phyloP scores from a whole-genome alignment of 805 yeast species.

The Pichia deserticola region DNA sequence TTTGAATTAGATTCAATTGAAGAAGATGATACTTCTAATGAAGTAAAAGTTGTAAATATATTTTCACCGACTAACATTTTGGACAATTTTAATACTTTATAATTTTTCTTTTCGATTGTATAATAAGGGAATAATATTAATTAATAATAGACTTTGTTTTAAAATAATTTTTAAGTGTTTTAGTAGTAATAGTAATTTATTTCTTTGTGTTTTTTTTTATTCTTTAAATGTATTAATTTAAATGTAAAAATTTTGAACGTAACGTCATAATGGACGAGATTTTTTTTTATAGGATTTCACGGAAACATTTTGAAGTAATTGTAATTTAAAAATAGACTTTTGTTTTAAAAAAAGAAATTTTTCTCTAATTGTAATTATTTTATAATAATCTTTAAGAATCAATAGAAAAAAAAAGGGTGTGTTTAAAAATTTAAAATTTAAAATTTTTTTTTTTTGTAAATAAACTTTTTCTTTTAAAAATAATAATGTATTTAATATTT shows the following conservation, averaged over 20 bases:
- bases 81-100: slow-evolving; percentile 3
- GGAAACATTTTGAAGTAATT: slow-evolving; percentile 4
- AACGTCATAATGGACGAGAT: slow-evolving; percentile 24
- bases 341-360: background rate
- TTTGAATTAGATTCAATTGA: background rate
- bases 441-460: background rate
- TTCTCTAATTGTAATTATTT: background rate
- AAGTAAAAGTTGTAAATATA: slow-evolving; percentile 21
- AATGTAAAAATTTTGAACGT: background rate
- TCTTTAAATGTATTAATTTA: too few species aligned
- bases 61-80: slow-evolving; percentile 29
- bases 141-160: background rate
- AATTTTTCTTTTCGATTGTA: too few species aligned
- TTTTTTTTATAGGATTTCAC: background rate
- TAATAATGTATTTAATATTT: background rate
- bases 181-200: too few species aligned
- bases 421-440: too few species aligned
- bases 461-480: slow-evolving; percentile 13
- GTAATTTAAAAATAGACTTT: background rate
- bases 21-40: background rate
- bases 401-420: background rate
- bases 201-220: background rate
- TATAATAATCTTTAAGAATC: background rate
- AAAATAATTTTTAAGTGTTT: background rate
- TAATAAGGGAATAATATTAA: background rate